Percentiles rank a stretch among this genome's conserved stretches.
Evolutionary conservation across 2,329 filamentous ascomycete species (phyloP).

Genomic region (Penicillium corylophilum): DNA sequence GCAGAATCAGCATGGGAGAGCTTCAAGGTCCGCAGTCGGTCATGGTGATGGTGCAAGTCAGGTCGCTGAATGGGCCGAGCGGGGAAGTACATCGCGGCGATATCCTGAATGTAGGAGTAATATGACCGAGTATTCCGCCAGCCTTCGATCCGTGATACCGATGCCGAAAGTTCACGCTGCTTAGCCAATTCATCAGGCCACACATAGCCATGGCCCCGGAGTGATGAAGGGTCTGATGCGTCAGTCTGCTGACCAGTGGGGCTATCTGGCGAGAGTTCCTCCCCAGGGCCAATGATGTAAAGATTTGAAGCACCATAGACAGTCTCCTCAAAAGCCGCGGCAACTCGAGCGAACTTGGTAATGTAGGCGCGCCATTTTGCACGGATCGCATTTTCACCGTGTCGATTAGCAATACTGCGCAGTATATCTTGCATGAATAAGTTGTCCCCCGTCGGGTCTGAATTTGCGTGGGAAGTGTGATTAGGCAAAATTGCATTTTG

Average conservation of each 20-base stretch:
- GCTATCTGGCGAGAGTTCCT: slow-evolving; percentile 56
- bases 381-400: slow-evolving; percentile 85
- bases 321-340: slow-evolving; percentile 90
- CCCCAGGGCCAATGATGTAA: slow-evolving; percentile 73
- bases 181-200: slow-evolving; percentile 83
- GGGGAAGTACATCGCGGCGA: slow-evolving; percentile 41
- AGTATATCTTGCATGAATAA: slow-evolving; percentile 86
- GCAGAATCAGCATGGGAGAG: slow-evolving; percentile 72
- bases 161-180: slow-evolving; percentile 82
- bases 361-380: slow-evolving; percentile 95
- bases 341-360: slow-evolving; percentile 86
- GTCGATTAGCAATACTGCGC: slow-evolving; percentile 77
- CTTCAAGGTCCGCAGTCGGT: slow-evolving; percentile 80
- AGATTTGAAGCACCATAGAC: slow-evolving; percentile 92
- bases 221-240: slow-evolving; percentile 49
- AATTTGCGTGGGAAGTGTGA: slow-evolving; percentile 27
- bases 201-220: slow-evolving; percentile 87
- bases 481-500: slow-evolving; percentile 45
- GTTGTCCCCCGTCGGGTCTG: slow-evolving; percentile 79
- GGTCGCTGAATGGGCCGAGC: slow-evolving; percentile 42
- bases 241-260: slow-evolving; percentile 41
- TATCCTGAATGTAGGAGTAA: slow-evolving; percentile 84
- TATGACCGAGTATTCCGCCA: slow-evolving; percentile 96
- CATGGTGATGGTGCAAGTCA: slow-evolving; percentile 88
- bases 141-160: slow-evolving; percentile 89